Evolutionary conservation across 2,329 filamentous ascomycete genomes (phyloP), one percentile per base, ranked within the genome.

Genomic region (Xylogone sp.): DNA sequence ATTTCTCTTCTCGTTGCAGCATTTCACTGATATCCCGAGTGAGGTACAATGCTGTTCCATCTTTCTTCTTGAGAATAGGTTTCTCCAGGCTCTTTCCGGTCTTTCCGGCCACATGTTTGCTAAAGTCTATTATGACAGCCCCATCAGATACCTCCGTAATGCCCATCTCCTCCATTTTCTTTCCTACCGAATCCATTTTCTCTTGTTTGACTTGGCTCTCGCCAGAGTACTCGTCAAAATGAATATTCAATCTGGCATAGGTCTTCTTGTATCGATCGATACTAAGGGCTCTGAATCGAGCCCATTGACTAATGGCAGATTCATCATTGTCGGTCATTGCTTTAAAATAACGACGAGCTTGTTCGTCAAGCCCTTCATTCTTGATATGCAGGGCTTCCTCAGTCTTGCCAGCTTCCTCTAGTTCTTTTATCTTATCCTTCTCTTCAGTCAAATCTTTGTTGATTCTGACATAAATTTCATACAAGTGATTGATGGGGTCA

Each of bases 401-500:
- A 52, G 78, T 76, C 42, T 74, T 55, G 31, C 63, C 64, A 10
- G 54, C 61, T 20, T 49, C 57, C 48, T 66, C 60, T 16, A 64
- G 43, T 42, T 71, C 75, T 60, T 84, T 83, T 21, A 86, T 81
- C 53, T 78, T 66, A 57, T 87, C 85, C 58, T 86, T 85, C 72
- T 90, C 84, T 0, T 76, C 80, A 2, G 74, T 69, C 56, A 85
- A 78, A 3, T 86, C 75, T 34, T 75, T 75, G 59, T 83, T 83
- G 68, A 93, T 90, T 68, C 83, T 81, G 56, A 92, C 88, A 62
- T 93, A 94, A 48, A 94, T 84, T 62, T 91, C 82, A 68, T 86
- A 92, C 9, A 94, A 74, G 67, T 94, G 89, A 68, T 88, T 87
- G 64, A 93, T 90, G 12, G 89, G 88, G 62, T 93, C 88, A 45